These are phyloP conservation scores for Croton laevigatus DNA, from an alignment of 441 rosid species.

Conservation along the genomic window DNA sequence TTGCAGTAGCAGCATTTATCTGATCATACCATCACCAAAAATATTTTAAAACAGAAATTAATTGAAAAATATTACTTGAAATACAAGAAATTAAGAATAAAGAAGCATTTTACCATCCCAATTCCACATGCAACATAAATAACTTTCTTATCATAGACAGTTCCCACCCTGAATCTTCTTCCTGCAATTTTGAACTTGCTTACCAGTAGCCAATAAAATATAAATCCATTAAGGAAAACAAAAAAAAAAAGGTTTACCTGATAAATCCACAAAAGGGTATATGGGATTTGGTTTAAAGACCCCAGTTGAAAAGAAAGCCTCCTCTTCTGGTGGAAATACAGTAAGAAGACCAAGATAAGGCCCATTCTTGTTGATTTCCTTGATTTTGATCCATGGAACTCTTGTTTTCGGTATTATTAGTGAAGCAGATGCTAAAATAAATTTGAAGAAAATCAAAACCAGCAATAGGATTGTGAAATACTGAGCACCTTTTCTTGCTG, in stretches of 20 bases:
- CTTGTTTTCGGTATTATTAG: not conserved
- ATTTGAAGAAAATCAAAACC: constrained; percentile 15
- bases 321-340: constrained; percentile 37
- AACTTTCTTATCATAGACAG: constrained; percentile 34
- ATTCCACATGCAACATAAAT: constrained; percentile 45
- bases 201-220: too few species aligned
- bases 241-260: too few species aligned
- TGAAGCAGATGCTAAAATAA: constrained; percentile 9
- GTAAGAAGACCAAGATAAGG: constrained; percentile 42
- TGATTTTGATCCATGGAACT: constrained; percentile 7
- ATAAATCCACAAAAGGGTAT: constrained; percentile 41
- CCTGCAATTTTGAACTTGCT: constrained; percentile 23
- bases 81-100: too few species aligned
- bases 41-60: too few species aligned
- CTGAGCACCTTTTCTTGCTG: constrained; percentile 17
- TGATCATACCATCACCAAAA: constrained; percentile 11
- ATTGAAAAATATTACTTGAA: too few species aligned
- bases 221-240: too few species aligned
- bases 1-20: constrained; percentile 54
- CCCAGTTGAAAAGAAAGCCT: constrained; percentile 31
- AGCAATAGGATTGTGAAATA: not conserved
- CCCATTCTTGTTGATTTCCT: constrained; percentile 32
- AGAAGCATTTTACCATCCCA: constrained; percentile 53
- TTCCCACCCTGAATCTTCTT: constrained; percentile 37
- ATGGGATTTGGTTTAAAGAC: constrained; percentile 28